A percentile compares a stretch with the other conserved stretches of the same genome.
Conservation (phyloP, 2,329 filamentous ascomycete genomes). For the Coniochaeta sp. region DNA sequence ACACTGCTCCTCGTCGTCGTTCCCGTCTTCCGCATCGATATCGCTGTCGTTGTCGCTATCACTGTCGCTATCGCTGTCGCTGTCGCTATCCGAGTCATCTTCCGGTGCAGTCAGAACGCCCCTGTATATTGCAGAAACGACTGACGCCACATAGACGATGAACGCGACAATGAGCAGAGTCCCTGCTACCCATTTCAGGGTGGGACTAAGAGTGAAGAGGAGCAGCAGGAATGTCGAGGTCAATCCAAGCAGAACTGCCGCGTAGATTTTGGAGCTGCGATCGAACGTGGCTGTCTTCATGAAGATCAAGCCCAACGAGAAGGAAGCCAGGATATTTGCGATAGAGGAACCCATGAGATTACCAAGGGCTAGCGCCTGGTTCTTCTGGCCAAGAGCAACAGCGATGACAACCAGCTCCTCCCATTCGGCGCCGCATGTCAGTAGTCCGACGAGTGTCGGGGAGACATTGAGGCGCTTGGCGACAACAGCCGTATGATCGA, state of each 20-base stretch:
- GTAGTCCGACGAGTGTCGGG: conserved; percentile 38
- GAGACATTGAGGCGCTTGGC: conserved; percentile 34
- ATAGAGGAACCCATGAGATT: conserved; percentile 44
- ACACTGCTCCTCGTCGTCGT: conserved; percentile 2
- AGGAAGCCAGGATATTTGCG: conserved; percentile 46
- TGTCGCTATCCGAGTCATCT: conserved; percentile 29
- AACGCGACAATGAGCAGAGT: conserved; percentile 32
- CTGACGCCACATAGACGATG: conserved; percentile 33
- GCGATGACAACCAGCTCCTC: conserved; percentile 46
- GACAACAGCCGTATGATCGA: conserved; percentile 40
- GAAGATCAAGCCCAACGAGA: conserved; percentile 41
- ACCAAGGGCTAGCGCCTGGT: conserved; percentile 37
- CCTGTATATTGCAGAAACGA: conserved; percentile 35
- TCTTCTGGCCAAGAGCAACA: conserved; percentile 33
- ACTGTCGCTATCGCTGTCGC: conserved; percentile 9
- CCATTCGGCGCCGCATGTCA: conserved; percentile 46
- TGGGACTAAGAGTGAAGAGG: conserved; percentile 19
- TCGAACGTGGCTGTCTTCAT: conserved; percentile 30
- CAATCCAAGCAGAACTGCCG: conserved; percentile 28
- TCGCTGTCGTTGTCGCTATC: conserved; percentile 2
- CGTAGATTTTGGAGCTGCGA: conserved; percentile 37
- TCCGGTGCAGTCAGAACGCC: conserved; percentile 32
- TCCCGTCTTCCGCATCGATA: conserved; percentile 10
- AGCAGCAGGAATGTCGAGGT: conserved; percentile 31
- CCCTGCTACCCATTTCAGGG: conserved; percentile 26